Base-by-base conservation (phyloP, 139 green algal genomes). In the Tetradesmus lagerheimii region DNA sequence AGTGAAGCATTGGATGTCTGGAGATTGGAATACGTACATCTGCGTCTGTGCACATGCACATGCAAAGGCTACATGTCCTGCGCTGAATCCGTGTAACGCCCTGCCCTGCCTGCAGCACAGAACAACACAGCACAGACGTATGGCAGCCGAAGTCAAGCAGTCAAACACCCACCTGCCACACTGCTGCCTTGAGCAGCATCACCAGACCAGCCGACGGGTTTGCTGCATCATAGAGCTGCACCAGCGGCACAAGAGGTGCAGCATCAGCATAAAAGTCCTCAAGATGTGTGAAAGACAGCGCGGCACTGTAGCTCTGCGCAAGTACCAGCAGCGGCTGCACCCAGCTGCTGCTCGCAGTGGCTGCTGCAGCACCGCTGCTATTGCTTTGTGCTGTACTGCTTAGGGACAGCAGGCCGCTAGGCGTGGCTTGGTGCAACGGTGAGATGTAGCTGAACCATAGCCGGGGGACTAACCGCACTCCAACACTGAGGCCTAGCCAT, bases 231-330 rank as follows among this genome's bases (percentile, higher is more conserved):
- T 91, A 81, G 57, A 91, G 53, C 87, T 91, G 53, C 27, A 16
- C 14, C 87, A 91, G 39, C 12, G 87, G 77, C 34, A 91, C 45
- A 45, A 83, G 71, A 2, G 38, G n/a, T 1, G 64, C 38, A n/a
- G 45, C 29, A 12, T 75, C 71, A 53, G 71, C 85, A 77, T 89
- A 89, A n/a, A 89, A 89, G 71, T 89, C 85, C 74, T 89, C 85
- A 4, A 75, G 5, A 9, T 86, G 50, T 16, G 76, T 80, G 37
- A 80, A 79, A 3, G 76, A 86, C 53, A 90, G 38, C 29, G 76
- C 50, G 25, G 45, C 45, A 45, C 20, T 78, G 47, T 66, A 86
- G 1, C 27, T 27, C 76, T 86, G 76, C 11, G 25, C 11, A 23
- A 86, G 53, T 76, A 90, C 76, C 18, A 90, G 57, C 76, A 90